Percentiles rank a stretch among this genome's conserved stretches.
Conservation (phyloP, 768 basidiomycete genomes). For the Hygrophoropsis aurantiaca region DNA sequence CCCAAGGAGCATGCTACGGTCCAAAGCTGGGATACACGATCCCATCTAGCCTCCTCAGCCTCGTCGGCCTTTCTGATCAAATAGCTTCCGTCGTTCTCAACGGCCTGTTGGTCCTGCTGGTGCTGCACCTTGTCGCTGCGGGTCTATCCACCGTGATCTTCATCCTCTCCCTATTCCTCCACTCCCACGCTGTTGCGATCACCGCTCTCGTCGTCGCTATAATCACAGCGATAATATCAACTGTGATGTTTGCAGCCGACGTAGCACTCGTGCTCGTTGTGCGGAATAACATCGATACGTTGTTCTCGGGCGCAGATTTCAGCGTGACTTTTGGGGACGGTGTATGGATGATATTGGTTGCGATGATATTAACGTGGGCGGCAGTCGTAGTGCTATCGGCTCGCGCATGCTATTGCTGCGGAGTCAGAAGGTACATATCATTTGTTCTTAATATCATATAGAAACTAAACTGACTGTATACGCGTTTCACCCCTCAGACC, state of each 20-base stretch:
- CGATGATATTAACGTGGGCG: constrained; percentile 55
- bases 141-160: constrained; percentile 56
- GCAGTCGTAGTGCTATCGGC: constrained; percentile 62
- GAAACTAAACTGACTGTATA: neutral
- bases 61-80: constrained; percentile 43
- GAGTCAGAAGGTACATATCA: constrained; percentile 43
- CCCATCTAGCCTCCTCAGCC: constrained; percentile 41
- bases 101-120: constrained; percentile 51
- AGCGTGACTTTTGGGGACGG: constrained; percentile 60
- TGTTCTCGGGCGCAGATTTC: constrained; percentile 40
- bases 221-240: constrained; percentile 53
- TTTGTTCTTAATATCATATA: too few relatives aligned
- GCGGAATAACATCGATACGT: constrained; percentile 38
- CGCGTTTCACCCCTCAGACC: neutral
- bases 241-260: constrained; percentile 60
- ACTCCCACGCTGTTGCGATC: constrained; percentile 54
- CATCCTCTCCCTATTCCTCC: constrained; percentile 57
- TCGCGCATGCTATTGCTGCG: constrained; percentile 67
- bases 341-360: constrained; percentile 70
- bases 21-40: constrained; percentile 72
- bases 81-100: constrained; percentile 49
- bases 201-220: constrained; percentile 58
- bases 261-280: constrained; percentile 59
- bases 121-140: constrained; percentile 68
- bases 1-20: constrained; percentile 51